phyloP scores from a whole-genome alignment of 1,284 basidiomycete genomes.

The Cryptococcus jaspeensis region DNA sequence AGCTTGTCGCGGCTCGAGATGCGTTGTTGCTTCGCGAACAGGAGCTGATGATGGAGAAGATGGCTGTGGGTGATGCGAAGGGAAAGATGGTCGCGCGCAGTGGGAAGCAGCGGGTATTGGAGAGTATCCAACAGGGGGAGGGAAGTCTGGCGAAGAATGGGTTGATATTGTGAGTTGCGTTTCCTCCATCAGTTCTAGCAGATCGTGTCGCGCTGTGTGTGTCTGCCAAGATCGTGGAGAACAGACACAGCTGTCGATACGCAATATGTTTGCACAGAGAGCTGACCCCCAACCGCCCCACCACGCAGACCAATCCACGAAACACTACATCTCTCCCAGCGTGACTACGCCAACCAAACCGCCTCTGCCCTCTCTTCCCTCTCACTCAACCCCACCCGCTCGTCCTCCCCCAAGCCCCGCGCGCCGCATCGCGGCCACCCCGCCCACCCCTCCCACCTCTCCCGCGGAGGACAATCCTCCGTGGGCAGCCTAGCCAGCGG shows the following conservation, averaged over 20 bases:
- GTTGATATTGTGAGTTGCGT: conserved; percentile 37
- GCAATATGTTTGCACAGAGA: background rate
- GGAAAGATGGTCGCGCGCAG: conserved; percentile 14
- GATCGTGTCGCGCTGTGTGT: background rate
- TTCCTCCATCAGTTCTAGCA: background rate
- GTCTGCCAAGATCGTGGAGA: too few species aligned
- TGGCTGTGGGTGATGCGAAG: conserved; percentile 5
- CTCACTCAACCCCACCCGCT: conserved; percentile 16
- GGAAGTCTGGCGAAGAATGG: conserved; percentile 18
- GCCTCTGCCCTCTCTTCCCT: conserved; percentile 24
- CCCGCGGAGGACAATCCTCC: too few species aligned
- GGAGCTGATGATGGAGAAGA: conserved; percentile 30
- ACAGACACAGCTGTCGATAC: too few species aligned
- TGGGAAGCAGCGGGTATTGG: conserved; percentile 40
- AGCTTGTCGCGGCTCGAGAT: conserved; percentile 31
- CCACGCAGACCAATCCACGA: conserved; percentile 33
- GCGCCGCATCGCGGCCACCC: too few species aligned
- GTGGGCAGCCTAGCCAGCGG: background rate
- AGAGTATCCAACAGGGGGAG: conserved; percentile 32
- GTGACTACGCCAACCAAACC: conserved; percentile 42
- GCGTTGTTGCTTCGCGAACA: conserved; percentile 34
- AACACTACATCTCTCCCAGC: conserved; percentile 30
- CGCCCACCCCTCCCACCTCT: too few species aligned
- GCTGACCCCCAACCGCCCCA: background rate
- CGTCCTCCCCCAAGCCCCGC: conserved; percentile 15